Percentiles rank a stretch among this genome's conserved stretches.
Conservation (phyloP, 257 asterid genomes). For the Gentiana dahurica region DNA sequence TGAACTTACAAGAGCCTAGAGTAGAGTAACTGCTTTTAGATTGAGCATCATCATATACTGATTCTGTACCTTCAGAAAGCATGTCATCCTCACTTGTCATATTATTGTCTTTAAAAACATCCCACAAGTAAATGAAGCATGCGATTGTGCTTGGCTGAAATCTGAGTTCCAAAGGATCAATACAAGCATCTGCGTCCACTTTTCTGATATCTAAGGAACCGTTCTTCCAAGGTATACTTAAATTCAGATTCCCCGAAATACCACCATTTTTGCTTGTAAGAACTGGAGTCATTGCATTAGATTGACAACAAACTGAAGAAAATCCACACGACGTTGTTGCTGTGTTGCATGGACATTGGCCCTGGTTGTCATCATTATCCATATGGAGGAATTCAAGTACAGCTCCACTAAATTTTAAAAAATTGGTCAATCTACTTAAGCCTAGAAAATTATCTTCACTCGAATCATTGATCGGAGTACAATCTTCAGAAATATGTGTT, state of each 20-base stretch:
- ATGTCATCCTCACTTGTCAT: slow-evolving; percentile 19
- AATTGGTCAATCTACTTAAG: slow-evolving; percentile 60
- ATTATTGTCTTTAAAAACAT: slow-evolving; percentile 38
- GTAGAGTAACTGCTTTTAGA: slow-evolving; percentile 26
- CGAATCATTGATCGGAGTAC: slow-evolving; percentile 26
- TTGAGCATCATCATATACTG: slow-evolving; percentile 19
- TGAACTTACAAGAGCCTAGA: slow-evolving; percentile 29
- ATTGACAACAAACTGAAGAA: slow-evolving; percentile 36
- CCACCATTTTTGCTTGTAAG: slow-evolving; percentile 71
- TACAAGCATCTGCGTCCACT: slow-evolving; percentile 79
- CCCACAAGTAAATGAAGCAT: slow-evolving; percentile 56
- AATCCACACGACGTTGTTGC: slow-evolving; percentile 34
- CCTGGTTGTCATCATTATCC: slow-evolving; percentile 41
- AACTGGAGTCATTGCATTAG: slow-evolving; percentile 39
- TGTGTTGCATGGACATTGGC: slow-evolving; percentile 23
- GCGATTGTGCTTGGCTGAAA: slow-evolving; percentile 62
- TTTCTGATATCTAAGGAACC: slow-evolving; percentile 73
- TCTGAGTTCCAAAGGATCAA: slow-evolving; percentile 69
- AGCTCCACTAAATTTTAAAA: slow-evolving; percentile 73
- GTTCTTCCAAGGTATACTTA: slow-evolving; percentile 89
- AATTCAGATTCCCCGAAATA: slow-evolving; percentile 70
- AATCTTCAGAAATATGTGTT: slow-evolving; percentile 68
- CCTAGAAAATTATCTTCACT: slow-evolving; percentile 54
- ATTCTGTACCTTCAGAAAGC: slow-evolving; percentile 14
- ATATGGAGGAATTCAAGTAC: slow-evolving; percentile 60